Percentiles rank a stretch among this genome's conserved stretches.
Conservation (phyloP, 1,284 basidiomycete species). For the Irpex sp. region DNA sequence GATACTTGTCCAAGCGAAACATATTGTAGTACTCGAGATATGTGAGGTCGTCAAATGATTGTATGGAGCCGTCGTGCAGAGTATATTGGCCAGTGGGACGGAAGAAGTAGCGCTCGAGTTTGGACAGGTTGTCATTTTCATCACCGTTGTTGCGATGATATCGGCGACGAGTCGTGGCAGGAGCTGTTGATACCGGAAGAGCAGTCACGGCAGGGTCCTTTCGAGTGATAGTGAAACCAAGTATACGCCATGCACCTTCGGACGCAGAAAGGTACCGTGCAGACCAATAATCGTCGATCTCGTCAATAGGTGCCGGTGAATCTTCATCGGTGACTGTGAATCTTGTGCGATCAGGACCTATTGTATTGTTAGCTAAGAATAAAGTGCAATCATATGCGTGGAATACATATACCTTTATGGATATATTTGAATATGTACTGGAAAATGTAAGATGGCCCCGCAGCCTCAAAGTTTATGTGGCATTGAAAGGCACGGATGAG, state of each 20-base stretch:
- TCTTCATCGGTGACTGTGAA: slow-evolving; percentile 5
- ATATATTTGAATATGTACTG: slow-evolving; percentile 40
- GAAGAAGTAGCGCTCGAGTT: too few species aligned
- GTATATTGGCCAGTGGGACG: too few species aligned
- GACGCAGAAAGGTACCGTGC: slow-evolving; percentile 30
- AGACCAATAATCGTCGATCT: slow-evolving; percentile 32
- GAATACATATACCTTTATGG: slow-evolving; percentile 28
- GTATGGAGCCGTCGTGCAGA: too few species aligned
- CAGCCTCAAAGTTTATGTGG: slow-evolving; percentile 36
- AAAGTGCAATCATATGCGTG: background rate
- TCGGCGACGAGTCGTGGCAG: background rate
- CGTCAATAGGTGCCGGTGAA: slow-evolving; percentile 21
- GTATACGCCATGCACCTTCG: slow-evolving; percentile 34
- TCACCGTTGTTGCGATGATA: too few species aligned
- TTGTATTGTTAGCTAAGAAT: background rate
- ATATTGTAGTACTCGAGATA: too few species aligned
- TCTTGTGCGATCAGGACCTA: slow-evolving; percentile 16
- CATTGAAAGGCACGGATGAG: slow-evolving; percentile 28
- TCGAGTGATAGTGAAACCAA: slow-evolving; percentile 28
- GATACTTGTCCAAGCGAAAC: too few species aligned
- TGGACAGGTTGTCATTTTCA: slow-evolving; percentile 15
- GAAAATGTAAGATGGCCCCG: slow-evolving; percentile 29
- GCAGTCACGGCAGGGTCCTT: slow-evolving; percentile 30
- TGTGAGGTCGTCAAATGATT: too few species aligned
- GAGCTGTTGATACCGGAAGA: slow-evolving; percentile 23